Percentiles rank a stretch among this genome's conserved stretches.
phyloP scores from a whole-genome alignment of 352 stramenopile genomes.

The Aphanomyces euteiches region DNA sequence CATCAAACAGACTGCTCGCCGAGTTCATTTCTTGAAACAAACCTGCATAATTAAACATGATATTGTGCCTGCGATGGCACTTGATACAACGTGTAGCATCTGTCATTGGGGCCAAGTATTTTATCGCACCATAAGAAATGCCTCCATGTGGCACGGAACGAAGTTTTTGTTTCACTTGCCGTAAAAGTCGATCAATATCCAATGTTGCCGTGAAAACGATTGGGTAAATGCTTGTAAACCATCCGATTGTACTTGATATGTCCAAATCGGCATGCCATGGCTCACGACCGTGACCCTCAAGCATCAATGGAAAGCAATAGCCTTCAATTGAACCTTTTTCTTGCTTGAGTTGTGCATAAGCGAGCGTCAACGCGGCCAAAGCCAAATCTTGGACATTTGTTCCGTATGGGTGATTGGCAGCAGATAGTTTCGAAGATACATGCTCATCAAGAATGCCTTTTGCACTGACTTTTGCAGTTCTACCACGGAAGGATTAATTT shows the following conservation, averaged over 20 bases:
- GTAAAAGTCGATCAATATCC: background rate
- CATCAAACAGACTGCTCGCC: background rate
- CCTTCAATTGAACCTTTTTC: background rate
- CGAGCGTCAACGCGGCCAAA: background rate
- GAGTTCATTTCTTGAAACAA: background rate
- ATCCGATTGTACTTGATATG: background rate
- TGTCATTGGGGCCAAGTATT: background rate
- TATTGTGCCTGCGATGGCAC: background rate
- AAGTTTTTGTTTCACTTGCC: conserved; percentile 3
- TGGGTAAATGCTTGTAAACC: conserved; percentile 3
- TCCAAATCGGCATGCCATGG: background rate
- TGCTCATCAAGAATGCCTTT: no score
- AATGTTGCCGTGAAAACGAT: background rate
- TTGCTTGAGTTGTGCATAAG: background rate
- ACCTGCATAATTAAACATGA: background rate
- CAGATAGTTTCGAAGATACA: background rate
- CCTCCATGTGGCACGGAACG: background rate
- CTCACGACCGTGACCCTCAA: conserved; percentile 3
- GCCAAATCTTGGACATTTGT: conserved; percentile 11
- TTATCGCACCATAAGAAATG: background rate
- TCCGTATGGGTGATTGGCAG: background rate
- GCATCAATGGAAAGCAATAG: conserved; percentile 1
- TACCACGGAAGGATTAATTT: background rate
- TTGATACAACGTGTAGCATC: background rate
- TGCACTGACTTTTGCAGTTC: no score